Evolutionary conservation across 768 basidiomycete species (phyloP).

Genomic region (Tylopilus intermedius): DNA sequence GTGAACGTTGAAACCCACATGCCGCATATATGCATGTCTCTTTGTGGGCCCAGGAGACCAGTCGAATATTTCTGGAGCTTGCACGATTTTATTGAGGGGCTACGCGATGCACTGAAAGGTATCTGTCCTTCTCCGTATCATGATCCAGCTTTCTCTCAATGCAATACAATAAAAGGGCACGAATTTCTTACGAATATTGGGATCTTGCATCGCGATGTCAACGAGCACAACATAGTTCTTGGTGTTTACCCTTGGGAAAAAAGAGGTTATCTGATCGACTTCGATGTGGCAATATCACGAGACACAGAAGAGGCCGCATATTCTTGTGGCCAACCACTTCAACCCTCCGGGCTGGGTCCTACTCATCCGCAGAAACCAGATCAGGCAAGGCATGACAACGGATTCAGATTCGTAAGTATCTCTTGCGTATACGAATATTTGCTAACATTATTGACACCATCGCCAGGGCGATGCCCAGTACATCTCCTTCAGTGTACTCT

Average conservation of each 20-base stretch:
- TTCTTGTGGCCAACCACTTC: background rate
- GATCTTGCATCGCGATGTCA: background rate
- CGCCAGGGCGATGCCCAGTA: background rate
- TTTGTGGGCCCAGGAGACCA: background rate
- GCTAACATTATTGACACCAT: background rate
- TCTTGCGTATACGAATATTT: too few species aligned
- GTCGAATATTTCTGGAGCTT: background rate
- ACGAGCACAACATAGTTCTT: background rate
- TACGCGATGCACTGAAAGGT: background rate
- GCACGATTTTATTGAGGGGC: background rate
- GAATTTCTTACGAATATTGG: background rate
- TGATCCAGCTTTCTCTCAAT: too few species aligned
- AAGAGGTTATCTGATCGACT: slow-evolving; percentile 30
- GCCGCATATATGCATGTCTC: background rate
- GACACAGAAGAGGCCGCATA: background rate
- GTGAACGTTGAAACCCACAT: background rate
- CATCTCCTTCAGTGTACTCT: background rate
- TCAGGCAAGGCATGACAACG: background rate
- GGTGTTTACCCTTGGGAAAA: background rate
- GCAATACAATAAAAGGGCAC: background rate
- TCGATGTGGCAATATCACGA: slow-evolving; percentile 19
- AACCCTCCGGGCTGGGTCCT: background rate
- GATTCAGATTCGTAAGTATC: background rate
- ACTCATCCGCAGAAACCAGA: background rate
- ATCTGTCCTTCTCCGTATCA: background rate